Conservation (phyloP, 2,329 filamentous ascomycete species). For the Pseudogymnoascus sp. region DNA sequence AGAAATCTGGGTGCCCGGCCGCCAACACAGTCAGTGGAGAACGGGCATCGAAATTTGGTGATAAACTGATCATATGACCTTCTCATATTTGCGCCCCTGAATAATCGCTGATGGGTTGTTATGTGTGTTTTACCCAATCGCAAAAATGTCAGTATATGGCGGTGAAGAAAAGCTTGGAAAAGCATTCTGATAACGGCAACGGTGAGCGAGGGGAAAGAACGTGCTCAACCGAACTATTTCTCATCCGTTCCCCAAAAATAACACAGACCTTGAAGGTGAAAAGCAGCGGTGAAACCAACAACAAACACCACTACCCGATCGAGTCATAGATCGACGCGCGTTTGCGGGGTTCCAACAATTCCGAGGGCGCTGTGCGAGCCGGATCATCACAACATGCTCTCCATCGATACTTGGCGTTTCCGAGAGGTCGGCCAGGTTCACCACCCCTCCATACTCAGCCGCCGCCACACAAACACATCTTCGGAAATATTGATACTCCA, state of each 20-base stretch:
- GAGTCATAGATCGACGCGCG: not conserved
- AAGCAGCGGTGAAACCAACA: constrained; percentile 6
- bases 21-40: not conserved
- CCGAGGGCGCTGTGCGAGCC: not conserved
- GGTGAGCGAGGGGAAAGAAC: not conserved
- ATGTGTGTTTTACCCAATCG: not conserved
- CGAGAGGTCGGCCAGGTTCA: not conserved
- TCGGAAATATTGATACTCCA: not conserved
- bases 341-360: constrained; percentile 1
- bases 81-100: not conserved
- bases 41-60: not conserved
- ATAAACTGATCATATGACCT: not conserved
- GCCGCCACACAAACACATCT: not conserved
- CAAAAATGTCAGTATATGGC: not conserved
- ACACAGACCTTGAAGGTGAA: not conserved
- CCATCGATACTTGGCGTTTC: not conserved
- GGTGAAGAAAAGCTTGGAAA: constrained; percentile 1
- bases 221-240: not conserved
- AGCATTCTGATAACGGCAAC: not conserved
- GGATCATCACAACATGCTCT: constrained; percentile 2
- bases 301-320: not conserved
- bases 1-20: not conserved
- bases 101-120: not conserved
- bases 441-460: not conserved
- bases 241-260: not conserved